A percentile compares a stretch with the other conserved stretches of the same genome.
Evolutionary conservation across 495 filamentous ascomycete species (phyloP).

Genomic region (Cudoniella acicularis): DNA sequence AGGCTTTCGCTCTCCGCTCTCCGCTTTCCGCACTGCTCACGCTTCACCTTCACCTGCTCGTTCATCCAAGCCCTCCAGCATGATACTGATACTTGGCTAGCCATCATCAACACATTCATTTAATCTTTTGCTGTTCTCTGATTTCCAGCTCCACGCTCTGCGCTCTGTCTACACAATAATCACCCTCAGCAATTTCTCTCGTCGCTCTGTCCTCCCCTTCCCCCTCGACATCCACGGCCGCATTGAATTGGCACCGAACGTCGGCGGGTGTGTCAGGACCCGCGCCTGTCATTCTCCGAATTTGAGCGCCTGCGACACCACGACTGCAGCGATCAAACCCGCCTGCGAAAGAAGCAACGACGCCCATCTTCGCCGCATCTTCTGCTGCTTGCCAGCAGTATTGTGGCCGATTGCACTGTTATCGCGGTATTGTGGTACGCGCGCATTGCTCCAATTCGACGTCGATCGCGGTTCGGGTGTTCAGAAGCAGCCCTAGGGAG

Average conservation of each 20-base stretch:
- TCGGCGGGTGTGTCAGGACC: neutral
- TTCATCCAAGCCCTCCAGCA: neutral
- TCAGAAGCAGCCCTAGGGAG: neutral
- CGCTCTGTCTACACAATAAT: neutral
- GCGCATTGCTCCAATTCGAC: neutral
- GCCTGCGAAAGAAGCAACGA: constrained; percentile 9
- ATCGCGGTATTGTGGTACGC: neutral
- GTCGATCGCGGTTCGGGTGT: neutral
- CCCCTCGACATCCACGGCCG: neutral
- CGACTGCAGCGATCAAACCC: constrained; percentile 22
- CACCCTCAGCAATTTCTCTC: neutral
- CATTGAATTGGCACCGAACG: neutral
- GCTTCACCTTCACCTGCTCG: neutral
- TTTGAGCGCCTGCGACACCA: constrained; percentile 19
- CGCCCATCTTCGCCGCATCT: neutral
- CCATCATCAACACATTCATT: neutral
- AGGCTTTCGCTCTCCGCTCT: too few relatives aligned
- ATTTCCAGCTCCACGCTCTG: too few relatives aligned
- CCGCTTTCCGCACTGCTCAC: neutral
- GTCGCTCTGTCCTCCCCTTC: too few relatives aligned
- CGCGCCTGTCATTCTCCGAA: neutral
- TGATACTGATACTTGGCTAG: neutral
- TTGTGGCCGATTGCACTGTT: neutral
- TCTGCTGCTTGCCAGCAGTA: neutral
- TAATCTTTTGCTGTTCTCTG: too few relatives aligned